Base-by-base conservation (phyloP, 768 basidiomycete species). In the Clavaria fumosa region DNA sequence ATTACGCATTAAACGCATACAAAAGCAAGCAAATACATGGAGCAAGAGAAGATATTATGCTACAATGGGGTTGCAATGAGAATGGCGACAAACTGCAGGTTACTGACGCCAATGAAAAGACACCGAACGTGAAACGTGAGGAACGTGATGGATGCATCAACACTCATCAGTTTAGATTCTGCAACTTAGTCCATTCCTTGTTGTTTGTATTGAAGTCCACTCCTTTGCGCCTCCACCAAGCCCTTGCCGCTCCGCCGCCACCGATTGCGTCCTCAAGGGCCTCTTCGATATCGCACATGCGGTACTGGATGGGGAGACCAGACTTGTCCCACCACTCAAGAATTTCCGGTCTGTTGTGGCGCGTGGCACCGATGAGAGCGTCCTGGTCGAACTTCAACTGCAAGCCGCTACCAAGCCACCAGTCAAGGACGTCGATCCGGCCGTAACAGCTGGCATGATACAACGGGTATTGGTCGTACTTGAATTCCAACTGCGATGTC, bases 281-380 rank as follows among this genome's bases (percentile, higher is more conserved):
- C 61, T 89, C 86, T 51, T 91, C 86, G 35, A 91, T 75, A 53
- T 91, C 86, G 51, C 86, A 89, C 69, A 86, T 75, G 37, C 88
- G 71, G 56, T 86, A 91, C 48, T 82, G 80, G 40, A 89, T 73
- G 3, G 79, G 68, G 35, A 89, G 60, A 5, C 78, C 78, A 28
- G 72, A 78, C 49, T 69, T 70, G 44, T 82, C 70, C 88, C 88
- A 90, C 86, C 86, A 91, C 43, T 84, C 77, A 17, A 91, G 59
- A 21, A 86, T 79, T 45, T 80, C 78, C 18, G 78, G 76, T 27
- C 79, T 68, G 45, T 86, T 83, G 53, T 85, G 75, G 47, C 76
- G 66, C 19, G 86, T 88, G 19, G 86, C 86, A 18, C 79, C 76
- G 3, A 69, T 72, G 38, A 90, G 63, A 6, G 73, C 78, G 42